A percentile compares a stretch with the other conserved stretches of the same genome.
phyloP scores from a whole-genome alignment of 2,329 filamentous ascomycete genomes.

The Colletotrichum abscissum region DNA sequence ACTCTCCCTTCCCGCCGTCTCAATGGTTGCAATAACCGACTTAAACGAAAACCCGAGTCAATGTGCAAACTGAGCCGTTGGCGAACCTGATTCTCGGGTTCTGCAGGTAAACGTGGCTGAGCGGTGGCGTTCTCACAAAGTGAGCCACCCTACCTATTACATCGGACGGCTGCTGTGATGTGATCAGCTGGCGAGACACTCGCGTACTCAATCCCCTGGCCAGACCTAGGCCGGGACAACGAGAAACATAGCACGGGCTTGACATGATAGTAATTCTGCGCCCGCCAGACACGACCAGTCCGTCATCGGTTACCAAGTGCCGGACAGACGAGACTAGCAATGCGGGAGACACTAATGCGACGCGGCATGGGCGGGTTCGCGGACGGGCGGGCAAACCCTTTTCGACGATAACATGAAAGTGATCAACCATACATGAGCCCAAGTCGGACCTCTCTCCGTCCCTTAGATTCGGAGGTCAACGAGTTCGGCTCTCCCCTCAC shows the following conservation, averaged over 20 bases:
- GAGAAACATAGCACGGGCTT: background rate
- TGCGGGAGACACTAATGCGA: background rate
- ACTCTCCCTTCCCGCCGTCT: background rate
- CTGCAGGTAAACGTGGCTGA: background rate
- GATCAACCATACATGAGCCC: background rate
- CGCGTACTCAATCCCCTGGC: background rate
- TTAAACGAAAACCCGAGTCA: background rate
- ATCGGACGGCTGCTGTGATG: background rate
- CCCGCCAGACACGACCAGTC: background rate
- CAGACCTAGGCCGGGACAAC: background rate
- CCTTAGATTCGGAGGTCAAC: background rate
- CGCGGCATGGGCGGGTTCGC: background rate
- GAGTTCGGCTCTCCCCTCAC: background rate
- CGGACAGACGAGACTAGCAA: background rate
- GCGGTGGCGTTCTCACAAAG: background rate
- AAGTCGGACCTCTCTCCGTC: background rate
- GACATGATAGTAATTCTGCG: background rate
- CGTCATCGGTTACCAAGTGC: background rate
- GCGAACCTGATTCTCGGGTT: background rate
- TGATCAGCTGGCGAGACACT: background rate
- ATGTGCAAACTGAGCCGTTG: background rate
- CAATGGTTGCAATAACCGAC: background rate
- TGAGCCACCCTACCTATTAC: background rate
- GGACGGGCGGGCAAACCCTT: background rate
- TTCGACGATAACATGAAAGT: background rate